Base-by-base conservation (phyloP, 257 asterid species). In the Prunella vulgaris region DNA sequence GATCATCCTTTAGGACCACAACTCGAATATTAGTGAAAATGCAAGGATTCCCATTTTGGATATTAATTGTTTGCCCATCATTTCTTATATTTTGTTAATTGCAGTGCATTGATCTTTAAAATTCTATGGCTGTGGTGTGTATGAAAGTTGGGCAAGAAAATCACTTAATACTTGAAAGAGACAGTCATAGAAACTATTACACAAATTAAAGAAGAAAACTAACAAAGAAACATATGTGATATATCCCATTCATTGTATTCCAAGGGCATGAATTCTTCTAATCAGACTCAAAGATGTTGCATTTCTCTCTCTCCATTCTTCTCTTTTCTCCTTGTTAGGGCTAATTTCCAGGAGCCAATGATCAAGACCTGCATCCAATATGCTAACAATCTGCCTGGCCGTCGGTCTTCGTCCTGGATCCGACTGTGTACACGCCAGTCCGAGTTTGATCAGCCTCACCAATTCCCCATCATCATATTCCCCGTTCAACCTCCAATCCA, bases 181-280 rank as follows among this genome's bases (percentile, higher is more conserved):
- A 42, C 24, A 64, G 3, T 1, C 38, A 22, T 6, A 32, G 2
- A 4, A 38, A 35, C 35, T 12, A 24, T 1, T 20, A 63, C 53
- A 54, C 2, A 74, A 32, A 53, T 17, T 0, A 32, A 60, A 35
- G 27, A 68, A 37, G 37, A 59, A 69, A 30, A 3, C 2, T 30
- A 32, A 32, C 5, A 32, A 32, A 32, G 6, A 5, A 32, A 32
- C 37, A 32, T 5, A 4, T 4, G 37, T 3, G 5, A 1, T 6
- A 32, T 32, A 32, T 5, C 37, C 37, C 7, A 35, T 62, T 90
- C 84, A 92, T 9, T 90, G 91, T 54, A 94, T 87, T 30, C 97
- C 96, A 58, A 94, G 84, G 48, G 97, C 89, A 76, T 94, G 96
- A 65, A 87, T 94, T 66, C 97, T 85, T 81, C 96, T 85, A 27